Conservation (phyloP, 2,329 filamentous ascomycete species). For the Xylaria sp. region DNA sequence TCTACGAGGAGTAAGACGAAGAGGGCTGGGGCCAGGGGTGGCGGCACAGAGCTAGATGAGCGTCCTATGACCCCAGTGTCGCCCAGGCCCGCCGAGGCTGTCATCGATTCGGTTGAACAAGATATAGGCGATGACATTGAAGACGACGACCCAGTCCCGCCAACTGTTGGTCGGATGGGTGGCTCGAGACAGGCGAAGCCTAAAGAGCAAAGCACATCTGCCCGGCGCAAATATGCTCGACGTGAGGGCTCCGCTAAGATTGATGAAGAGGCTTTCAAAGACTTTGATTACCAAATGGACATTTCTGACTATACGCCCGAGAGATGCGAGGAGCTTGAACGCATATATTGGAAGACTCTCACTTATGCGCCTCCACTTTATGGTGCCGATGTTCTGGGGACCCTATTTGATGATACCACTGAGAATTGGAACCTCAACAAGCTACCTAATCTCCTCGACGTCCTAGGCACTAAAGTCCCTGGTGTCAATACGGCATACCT, state of each 20-base stretch:
- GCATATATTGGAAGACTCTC: slow-evolving; percentile 96
- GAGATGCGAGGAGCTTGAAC: slow-evolving; percentile 92
- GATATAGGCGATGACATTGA: slow-evolving; percentile 59
- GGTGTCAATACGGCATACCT: slow-evolving; percentile 98
- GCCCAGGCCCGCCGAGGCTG: slow-evolving; percentile 56
- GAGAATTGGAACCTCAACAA: slow-evolving; percentile 95
- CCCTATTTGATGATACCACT: slow-evolving; percentile 87
- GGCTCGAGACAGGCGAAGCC: slow-evolving; percentile 63
- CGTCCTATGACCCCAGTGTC: slow-evolving; percentile 70
- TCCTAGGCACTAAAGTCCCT: slow-evolving; percentile 93
- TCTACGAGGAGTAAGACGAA: slow-evolving; percentile 54
- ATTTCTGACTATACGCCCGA: slow-evolving; percentile 90
- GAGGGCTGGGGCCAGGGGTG: slow-evolving; percentile 54
- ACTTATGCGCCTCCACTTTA: slow-evolving; percentile 96
- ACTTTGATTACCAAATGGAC: slow-evolving; percentile 91
- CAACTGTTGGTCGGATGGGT: slow-evolving; percentile 61
- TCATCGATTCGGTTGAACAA: slow-evolving; percentile 63
- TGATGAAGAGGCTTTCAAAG: slow-evolving; percentile 89
- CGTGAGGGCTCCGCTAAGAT: slow-evolving; percentile 81
- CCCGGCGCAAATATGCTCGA: slow-evolving; percentile 86
- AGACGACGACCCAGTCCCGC: slow-evolving; percentile 55
- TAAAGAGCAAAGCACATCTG: slow-evolving; percentile 80
- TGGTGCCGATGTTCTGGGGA: slow-evolving; percentile 95
- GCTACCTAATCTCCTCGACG: slow-evolving; percentile 90
- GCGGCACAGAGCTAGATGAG: slow-evolving; percentile 56